Evolutionary conservation across 768 basidiomycete genomes (phyloP), one percentile per base, ranked within the genome.

Genomic region (Austroboletus festivus): DNA sequence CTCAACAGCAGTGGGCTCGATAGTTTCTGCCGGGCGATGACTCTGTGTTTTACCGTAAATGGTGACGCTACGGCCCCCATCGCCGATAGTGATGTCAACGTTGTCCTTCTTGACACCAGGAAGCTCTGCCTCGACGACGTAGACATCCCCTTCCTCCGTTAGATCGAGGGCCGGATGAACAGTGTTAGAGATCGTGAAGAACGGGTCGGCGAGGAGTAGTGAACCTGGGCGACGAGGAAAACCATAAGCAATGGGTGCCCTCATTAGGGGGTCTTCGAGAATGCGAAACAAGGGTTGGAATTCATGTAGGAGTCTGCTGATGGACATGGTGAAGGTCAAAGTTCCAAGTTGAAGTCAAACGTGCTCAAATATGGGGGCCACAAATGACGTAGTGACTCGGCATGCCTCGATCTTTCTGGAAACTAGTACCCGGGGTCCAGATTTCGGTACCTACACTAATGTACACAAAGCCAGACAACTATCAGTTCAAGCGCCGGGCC

Each of bases 21-120:
- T 48, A 35, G 59, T 57, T 5, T 67, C 52, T 18, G 40, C 50
- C 24, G 48, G 37, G 18, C 50, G 54, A 19, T 52, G 64, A 50
- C 67, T 67, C 40, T 65, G 58, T 33, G 79, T 65, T 57, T 75
- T 82, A 8, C 88, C 88, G 61, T 86, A 80, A 47, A 91, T 87
- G 4, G 82, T 87, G 48, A 89, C 61, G 52, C 80, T 86, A 47
- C 79, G 74, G 3, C 86, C 87, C 15, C 76, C 79, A 47, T 88
- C 83, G 9, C 85, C 85, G 49, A 90, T 72, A 8, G 80, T 75
- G 43, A 90, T 76, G 47, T 86, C 77, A 9, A 89, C 61, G 57
- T 89, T 81, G 56, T 89, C 86, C 71, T 83, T 88, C 63, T 80
- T 82, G 22, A 90, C 80, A 1, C 88, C 87, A 19, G 88, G 89